Base-by-base conservation (phyloP, 1,284 basidiomycete species). In the Rhodotorula sp. region DNA sequence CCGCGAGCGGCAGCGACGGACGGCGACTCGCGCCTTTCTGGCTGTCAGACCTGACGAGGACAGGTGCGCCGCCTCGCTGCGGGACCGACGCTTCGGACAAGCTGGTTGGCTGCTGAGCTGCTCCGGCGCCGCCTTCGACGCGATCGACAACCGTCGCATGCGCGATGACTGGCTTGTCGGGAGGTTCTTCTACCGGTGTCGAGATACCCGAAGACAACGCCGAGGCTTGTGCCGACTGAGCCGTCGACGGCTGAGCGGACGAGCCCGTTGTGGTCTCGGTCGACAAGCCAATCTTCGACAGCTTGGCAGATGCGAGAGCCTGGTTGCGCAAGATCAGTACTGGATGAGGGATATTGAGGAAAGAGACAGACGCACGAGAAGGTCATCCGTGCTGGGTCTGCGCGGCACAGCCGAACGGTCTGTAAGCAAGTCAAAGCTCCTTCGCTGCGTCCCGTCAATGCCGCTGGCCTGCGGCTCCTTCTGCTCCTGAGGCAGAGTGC, bases 381-480 rank as follows among this genome's bases (percentile, higher is more conserved):
- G 63, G 23, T 74, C 61, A 21, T 76, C 74, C 25, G 64, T 72
- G 45, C 74, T 74, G 8, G 71, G 70, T 25, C 64, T 48, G 25
- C 68, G 58, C 21, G 68, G 25, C 10, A 70, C 17, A 8, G 61
- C 55, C 45, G 46, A 54, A 46, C 58, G 56, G 13, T 61, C 64
- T 4, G 56, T 68, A 49, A 76, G 45, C 41, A 67, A 14, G 49
- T 76, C 74, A 10, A 76, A 72, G 41, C 68, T 71, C 46, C 63
- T 57, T 42, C 72, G 55, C 34, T 34, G 34, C 34, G 34, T 34
- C 5, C 34, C 34, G 34, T 34, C 34, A 34, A 34, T 50, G 7
- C 50, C 48, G 44, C 44, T 23, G 7, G 3, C 8, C 16, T 44
- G 7, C 16, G 10, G 27, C 17, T 27, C 49, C 46, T n/a, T 8